These are phyloP conservation scores for Fistulinella cinereoalba DNA, from an alignment of 1,284 basidiomycete genomes.

Conservation along the genomic window DNA sequence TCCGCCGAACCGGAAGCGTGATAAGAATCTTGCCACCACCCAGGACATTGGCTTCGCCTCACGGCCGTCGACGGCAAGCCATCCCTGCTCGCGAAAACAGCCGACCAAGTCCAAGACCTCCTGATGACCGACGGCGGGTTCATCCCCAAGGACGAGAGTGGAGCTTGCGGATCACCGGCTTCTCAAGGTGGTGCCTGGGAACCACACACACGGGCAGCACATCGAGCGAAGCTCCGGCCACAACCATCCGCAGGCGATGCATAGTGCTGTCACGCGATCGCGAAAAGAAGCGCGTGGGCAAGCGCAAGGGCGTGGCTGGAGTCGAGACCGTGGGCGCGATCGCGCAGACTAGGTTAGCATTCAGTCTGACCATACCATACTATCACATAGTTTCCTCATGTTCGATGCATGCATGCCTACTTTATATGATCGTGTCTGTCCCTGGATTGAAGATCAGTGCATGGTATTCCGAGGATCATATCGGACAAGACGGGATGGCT, in stretches of 20 bases:
- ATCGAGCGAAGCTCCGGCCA: no score
- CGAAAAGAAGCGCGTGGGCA: constrained; percentile 32
- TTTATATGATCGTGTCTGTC: constrained; percentile 12
- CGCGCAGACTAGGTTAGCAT: constrained; percentile 10
- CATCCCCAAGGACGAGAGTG: constrained; percentile 21
- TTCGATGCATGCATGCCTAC: constrained; percentile 24
- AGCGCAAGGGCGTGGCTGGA: constrained; percentile 37
- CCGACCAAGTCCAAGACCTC: constrained; percentile 44
- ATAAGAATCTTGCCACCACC: constrained; percentile 48
- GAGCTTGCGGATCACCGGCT: constrained; percentile 3
- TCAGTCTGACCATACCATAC: constrained; percentile 17
- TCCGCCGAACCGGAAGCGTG: constrained; percentile 56
- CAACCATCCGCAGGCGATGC: no score
- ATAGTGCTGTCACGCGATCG: constrained; percentile 6
- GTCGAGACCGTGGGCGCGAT: constrained; percentile 25
- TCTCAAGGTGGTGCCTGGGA: constrained; percentile 1
- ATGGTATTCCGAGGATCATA: no score
- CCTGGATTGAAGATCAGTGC: not conserved
- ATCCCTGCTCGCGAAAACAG: constrained; percentile 26
- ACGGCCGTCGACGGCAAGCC: constrained; percentile 39
- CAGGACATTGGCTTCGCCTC: constrained; percentile 47
- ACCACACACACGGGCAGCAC: constrained; percentile 8
- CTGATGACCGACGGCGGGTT: constrained; percentile 54
- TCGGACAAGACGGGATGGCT: no score
- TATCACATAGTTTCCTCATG: constrained; percentile 22